Conservation (phyloP, 495 filamentous ascomycete genomes). For the Aspergillus heteromorphus region DNA sequence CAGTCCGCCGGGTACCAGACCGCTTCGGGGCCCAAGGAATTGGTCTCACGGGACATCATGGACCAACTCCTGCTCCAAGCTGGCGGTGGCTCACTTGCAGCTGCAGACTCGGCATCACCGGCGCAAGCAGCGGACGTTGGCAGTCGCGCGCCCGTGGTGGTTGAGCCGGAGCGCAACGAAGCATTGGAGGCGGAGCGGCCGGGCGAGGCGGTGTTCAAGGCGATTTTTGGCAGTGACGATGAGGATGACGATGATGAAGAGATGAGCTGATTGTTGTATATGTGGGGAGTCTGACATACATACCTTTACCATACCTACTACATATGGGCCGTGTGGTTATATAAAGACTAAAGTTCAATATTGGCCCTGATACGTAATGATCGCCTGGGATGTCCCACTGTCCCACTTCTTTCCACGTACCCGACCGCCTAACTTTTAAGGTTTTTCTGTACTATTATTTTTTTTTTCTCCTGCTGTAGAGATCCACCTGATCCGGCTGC, state of each 20-base stretch:
- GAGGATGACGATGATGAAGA: conserved; percentile 68
- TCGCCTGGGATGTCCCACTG: neutral
- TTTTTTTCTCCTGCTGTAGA: neutral
- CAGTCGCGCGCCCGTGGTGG: conserved; percentile 24
- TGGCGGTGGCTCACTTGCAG: conserved; percentile 10
- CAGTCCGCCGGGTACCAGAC: conserved; percentile 33
- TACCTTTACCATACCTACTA: no score
- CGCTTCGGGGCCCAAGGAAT: conserved; percentile 24
- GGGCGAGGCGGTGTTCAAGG: conserved; percentile 85
- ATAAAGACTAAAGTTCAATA: neutral
- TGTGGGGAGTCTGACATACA: neutral
- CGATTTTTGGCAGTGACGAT: conserved; percentile 86
- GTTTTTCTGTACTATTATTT: no score
- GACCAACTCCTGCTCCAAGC: conserved; percentile 32
- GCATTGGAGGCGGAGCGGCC: conserved; percentile 78
- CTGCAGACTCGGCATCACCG: conserved; percentile 8
- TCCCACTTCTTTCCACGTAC: neutral
- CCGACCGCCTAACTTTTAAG: neutral
- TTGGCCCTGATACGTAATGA: neutral
- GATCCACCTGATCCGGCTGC: neutral
- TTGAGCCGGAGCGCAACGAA: conserved; percentile 79
- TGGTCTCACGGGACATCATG: conserved; percentile 40
- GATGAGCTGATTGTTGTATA: neutral
- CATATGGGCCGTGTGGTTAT: neutral
- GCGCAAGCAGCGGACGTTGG: conserved; percentile 10